These are phyloP conservation scores for Catunica adiposa DNA, from an alignment of 2,329 filamentous ascomycete species.

Conservation along the genomic window DNA sequence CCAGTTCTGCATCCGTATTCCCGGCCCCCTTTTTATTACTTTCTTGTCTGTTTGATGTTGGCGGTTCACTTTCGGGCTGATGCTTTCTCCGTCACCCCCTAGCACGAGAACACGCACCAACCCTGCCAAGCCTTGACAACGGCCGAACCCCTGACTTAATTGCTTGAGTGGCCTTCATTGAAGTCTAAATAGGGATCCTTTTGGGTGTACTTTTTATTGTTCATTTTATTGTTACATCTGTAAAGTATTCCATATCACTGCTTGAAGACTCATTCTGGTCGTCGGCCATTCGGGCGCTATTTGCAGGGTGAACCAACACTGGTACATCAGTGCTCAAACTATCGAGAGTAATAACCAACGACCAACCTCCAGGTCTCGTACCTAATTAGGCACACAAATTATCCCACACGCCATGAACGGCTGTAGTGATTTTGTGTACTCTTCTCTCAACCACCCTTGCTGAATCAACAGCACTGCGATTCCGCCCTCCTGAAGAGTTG, in stretches of 20 bases:
- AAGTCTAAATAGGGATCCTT: neutral
- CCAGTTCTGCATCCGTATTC: neutral
- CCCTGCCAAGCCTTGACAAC: neutral
- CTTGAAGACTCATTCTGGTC: too few species aligned
- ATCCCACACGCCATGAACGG: too few species aligned
- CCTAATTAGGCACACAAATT: too few species aligned
- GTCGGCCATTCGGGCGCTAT: too few species aligned
- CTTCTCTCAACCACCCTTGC: neutral
- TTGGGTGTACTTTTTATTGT: too few species aligned
- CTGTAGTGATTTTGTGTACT: too few species aligned
- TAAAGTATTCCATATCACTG: too few species aligned
- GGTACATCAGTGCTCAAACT: too few species aligned
- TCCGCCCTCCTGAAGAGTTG: neutral
- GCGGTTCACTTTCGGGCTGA: neutral
- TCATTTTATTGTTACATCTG: too few species aligned
- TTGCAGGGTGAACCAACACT: too few species aligned
- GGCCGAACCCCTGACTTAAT: neutral
- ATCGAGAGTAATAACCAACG: too few species aligned
- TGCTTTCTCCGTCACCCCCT: neutral
- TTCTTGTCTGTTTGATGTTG: neutral
- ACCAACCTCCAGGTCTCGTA: too few species aligned
- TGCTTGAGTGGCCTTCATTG: neutral
- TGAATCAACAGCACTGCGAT: neutral
- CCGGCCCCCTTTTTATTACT: neutral
- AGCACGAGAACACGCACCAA: neutral